These are phyloP conservation scores for Grigorovia transvaalensis DNA, from an alignment of 805 yeast species.

Conservation along the genomic window DNA sequence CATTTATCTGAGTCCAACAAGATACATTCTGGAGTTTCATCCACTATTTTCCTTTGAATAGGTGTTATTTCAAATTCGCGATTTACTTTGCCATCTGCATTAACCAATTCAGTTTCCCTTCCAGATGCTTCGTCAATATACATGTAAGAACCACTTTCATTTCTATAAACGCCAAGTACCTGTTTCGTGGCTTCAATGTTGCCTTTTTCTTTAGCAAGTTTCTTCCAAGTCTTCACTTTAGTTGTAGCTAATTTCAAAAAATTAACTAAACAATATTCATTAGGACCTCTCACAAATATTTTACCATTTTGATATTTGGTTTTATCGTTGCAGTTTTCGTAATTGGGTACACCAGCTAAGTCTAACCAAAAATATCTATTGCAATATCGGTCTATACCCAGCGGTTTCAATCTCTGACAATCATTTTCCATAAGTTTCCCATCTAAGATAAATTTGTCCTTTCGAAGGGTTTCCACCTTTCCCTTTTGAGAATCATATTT, in stretches of 20 bases:
- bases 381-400: slow-evolving; percentile 76
- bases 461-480: slow-evolving; percentile 34
- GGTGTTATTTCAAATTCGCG: slow-evolving; percentile 17
- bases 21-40: slow-evolving; percentile 52
- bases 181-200: slow-evolving; percentile 18
- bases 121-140: slow-evolving; percentile 9
- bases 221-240: slow-evolving; percentile 22
- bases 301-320: slow-evolving; percentile 70
- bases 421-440: slow-evolving; percentile 57
- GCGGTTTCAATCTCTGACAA: slow-evolving; percentile 58
- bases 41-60: slow-evolving; percentile 51
- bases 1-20: slow-evolving; percentile 43
- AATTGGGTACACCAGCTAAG: slow-evolving; percentile 62
- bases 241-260: slow-evolving; percentile 27
- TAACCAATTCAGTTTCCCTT: slow-evolving; percentile 12
- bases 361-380: slow-evolving; percentile 97
- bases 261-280: slow-evolving; percentile 33
- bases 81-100: slow-evolving; percentile 14
- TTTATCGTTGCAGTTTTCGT: slow-evolving; percentile 33
- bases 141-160: slow-evolving; percentile 13
- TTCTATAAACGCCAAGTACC: slow-evolving; percentile 15
- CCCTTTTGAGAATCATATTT: slow-evolving; percentile 16
- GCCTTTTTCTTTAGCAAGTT: slow-evolving; percentile 12
- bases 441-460: slow-evolving; percentile 45
- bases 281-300: slow-evolving; percentile 89